Conservation (phyloP, 495 filamentous ascomycete genomes). For the Aspergillus ostianus region DNA sequence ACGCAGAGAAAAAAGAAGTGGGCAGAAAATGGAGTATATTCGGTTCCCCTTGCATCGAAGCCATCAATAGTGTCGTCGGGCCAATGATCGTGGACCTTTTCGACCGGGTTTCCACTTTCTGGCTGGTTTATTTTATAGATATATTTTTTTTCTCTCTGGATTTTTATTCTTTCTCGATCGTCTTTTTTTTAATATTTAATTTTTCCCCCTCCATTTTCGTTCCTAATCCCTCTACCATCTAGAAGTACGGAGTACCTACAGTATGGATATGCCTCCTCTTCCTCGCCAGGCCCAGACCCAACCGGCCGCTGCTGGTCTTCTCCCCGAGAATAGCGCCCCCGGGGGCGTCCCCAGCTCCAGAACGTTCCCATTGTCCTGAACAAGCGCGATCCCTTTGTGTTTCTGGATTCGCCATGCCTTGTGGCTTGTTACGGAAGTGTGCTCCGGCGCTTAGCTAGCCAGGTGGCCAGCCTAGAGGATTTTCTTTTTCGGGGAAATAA, state of each 20-base stretch:
- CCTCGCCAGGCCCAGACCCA: neutral
- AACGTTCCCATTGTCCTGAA: neutral
- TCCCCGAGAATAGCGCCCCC: neutral
- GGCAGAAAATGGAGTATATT: neutral
- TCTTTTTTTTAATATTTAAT: neutral
- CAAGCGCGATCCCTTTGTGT: neutral
- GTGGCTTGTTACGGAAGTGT: neutral
- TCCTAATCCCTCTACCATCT: no score
- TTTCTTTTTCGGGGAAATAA: neutral
- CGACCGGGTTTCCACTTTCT: neutral
- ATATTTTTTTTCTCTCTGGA: neutral
- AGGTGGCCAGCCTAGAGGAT: neutral
- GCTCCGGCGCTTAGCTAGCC: neutral
- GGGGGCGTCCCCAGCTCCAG: neutral
- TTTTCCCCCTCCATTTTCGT: neutral
- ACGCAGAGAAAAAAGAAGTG: neutral
- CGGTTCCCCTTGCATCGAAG: slow-evolving; percentile 36
- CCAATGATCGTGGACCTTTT: slow-evolving; percentile 17
- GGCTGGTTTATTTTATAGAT: neutral
- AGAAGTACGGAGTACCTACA: no score
- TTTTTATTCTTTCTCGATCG: neutral
- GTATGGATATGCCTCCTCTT: no score
- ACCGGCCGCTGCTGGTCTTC: neutral
- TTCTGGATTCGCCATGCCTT: neutral
- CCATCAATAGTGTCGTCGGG: slow-evolving; percentile 35